Evolutionary conservation across 345 rosid genomes (phyloP).

Genomic region (Corymbia maculata): DNA sequence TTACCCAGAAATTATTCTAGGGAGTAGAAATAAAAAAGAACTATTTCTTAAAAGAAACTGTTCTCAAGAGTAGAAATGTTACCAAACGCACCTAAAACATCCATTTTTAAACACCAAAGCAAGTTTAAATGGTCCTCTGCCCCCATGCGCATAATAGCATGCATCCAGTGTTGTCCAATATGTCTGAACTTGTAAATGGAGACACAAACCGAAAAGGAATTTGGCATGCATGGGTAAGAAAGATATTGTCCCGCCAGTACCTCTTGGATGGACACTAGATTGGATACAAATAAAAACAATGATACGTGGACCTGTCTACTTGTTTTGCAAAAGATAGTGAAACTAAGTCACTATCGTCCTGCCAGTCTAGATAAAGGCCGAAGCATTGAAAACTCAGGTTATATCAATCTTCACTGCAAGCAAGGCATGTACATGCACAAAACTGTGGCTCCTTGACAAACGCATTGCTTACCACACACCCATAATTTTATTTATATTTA

Average conservation of each 20-base stretch:
- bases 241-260: neutral
- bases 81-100: no score
- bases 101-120: neutral
- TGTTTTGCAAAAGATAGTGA: neutral
- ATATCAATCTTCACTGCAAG: neutral
- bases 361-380: neutral
- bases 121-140: neutral
- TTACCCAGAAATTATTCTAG: no score
- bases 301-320: neutral
- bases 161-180: neutral
- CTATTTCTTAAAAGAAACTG: no score
- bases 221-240: neutral
- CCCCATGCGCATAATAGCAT: neutral
- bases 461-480: neutral
- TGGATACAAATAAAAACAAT: neutral
- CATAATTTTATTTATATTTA: neutral
- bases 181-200: neutral
- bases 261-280: neutral
- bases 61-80: no score
- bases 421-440: neutral
- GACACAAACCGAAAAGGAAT: neutral
- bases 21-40: no score
- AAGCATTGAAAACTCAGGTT: neutral
- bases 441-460: neutral
- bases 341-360: neutral